These are phyloP conservation scores for Plasmodium vivax DNA, from an alignment of 169 alveolate genomes.

Conservation along the genomic window DNA sequence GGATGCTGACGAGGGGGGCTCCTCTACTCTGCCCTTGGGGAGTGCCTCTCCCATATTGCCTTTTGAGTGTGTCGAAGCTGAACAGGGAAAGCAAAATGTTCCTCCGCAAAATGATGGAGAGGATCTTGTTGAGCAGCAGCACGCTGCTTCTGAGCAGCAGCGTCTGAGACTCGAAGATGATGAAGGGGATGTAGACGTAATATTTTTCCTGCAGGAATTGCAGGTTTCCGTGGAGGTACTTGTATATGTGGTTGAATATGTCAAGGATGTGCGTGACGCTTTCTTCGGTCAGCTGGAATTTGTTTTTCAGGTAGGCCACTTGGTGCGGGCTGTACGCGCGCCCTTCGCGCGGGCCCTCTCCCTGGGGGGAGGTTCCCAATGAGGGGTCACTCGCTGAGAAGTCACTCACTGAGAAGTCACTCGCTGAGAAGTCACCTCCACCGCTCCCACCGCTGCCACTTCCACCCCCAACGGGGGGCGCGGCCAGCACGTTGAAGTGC, in stretches of 20 bases:
- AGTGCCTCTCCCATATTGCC: background rate
- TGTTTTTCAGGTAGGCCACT: background rate
- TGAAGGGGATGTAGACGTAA: slow-evolving; percentile 62
- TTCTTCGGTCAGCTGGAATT: slow-evolving; percentile 11
- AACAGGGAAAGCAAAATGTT: slow-evolving; percentile 24
- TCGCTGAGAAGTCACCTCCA: background rate
- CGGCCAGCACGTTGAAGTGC: slow-evolving; percentile 2
- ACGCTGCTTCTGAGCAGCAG: slow-evolving; percentile 28
- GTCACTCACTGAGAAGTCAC: background rate
- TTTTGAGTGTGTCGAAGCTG: slow-evolving; percentile 10
- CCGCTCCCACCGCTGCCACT: background rate
- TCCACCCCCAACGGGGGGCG: background rate
- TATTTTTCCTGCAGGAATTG: slow-evolving; percentile 42
- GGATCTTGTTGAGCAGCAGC: slow-evolving; percentile 18
- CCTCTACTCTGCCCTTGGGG: background rate
- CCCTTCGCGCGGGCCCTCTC: background rate
- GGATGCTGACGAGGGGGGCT: background rate
- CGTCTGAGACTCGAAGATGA: slow-evolving; percentile 61
- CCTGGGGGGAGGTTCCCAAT: too few species aligned
- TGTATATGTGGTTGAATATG: slow-evolving; percentile 32
- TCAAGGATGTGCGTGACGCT: slow-evolving; percentile 12
- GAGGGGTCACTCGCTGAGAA: background rate
- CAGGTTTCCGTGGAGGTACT: slow-evolving; percentile 11
- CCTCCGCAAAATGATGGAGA: slow-evolving; percentile 8
- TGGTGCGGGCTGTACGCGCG: background rate